Percentiles rank a stretch among this genome's conserved stretches.
phyloP scores from a whole-genome alignment of 345 rosid species.

The Theobroma cacao region DNA sequence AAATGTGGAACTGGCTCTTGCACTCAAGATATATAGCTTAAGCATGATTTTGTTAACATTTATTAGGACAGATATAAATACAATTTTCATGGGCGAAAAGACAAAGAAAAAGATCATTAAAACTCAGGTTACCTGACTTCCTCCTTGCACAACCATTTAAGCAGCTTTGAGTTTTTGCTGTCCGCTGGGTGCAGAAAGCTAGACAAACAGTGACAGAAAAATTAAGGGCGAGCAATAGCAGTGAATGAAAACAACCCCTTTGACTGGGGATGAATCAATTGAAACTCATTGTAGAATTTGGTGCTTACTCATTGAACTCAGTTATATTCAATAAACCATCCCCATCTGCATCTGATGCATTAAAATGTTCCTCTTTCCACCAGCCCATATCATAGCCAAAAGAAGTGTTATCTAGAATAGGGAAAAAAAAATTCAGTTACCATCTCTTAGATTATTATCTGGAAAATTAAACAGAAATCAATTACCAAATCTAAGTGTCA shows the following conservation, averaged over 20 bases:
- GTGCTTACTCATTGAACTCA: slow-evolving; percentile 91
- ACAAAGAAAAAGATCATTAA: not conserved
- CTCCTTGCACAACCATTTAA: slow-evolving; percentile 88
- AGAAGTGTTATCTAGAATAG: slow-evolving; percentile 50
- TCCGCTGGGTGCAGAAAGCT: slow-evolving; percentile 99
- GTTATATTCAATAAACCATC: slow-evolving; percentile 83
- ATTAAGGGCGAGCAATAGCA: slow-evolving; percentile 5
- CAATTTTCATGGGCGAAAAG: not conserved
- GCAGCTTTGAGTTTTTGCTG: slow-evolving; percentile 70
- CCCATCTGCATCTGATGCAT: slow-evolving; percentile 92
- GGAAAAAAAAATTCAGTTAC: slow-evolving; percentile 17
- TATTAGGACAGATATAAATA: not conserved
- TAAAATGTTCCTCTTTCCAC: slow-evolving; percentile 98
- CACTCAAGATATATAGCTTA: not conserved
- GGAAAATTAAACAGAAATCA: slow-evolving; percentile 6
- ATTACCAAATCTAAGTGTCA: not conserved
- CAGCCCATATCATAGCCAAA: slow-evolving; percentile 93
- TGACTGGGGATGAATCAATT: not conserved
- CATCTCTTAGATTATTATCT: not conserved
- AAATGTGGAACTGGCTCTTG: not conserved
- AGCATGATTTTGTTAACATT: not conserved
- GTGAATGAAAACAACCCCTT: not conserved
- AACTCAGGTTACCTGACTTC: slow-evolving; percentile 72
- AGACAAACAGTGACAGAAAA: slow-evolving; percentile 21
- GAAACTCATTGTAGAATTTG: slow-evolving; percentile 10